Percentiles rank a stretch among this genome's conserved stretches.
Evolutionary conservation across 2,329 filamentous ascomycete species (phyloP).

Genomic region (Magnaporthiopsis poae): DNA sequence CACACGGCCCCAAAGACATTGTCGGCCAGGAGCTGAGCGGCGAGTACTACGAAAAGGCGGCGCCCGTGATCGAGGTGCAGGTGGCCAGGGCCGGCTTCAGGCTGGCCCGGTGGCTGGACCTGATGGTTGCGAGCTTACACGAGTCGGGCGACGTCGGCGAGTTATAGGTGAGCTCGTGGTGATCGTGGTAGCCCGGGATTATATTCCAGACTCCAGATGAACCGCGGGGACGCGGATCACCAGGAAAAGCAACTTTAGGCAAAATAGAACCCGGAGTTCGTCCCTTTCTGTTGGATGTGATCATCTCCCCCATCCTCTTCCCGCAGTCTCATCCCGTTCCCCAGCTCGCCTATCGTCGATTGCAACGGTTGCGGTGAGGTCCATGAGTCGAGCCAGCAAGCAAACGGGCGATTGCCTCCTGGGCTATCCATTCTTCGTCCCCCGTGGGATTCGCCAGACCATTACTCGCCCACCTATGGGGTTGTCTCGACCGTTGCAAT

Average conservation of each 20-base stretch:
- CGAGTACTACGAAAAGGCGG: slow-evolving; percentile 53
- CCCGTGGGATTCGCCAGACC: too few relatives aligned
- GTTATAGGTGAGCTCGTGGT: slow-evolving; percentile 17
- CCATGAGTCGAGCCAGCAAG: not conserved
- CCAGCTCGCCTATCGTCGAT: not conserved
- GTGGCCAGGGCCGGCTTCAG: slow-evolving; percentile 61
- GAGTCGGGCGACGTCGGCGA: slow-evolving; percentile 17
- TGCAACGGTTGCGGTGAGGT: not conserved
- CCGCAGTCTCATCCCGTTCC: not conserved
- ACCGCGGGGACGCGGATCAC: not conserved
- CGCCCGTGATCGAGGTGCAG: slow-evolving; percentile 55
- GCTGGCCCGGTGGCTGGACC: slow-evolving; percentile 57
- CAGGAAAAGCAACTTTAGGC: not conserved
- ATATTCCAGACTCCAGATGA: not conserved
- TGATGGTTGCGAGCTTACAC: slow-evolving; percentile 37
- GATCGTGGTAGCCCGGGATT: too few relatives aligned
- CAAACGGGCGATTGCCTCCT: not conserved
- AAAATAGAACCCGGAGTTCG: not conserved
- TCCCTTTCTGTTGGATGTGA: not conserved
- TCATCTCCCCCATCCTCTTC: not conserved
- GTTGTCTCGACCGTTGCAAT: too few relatives aligned
- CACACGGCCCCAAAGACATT: slow-evolving; percentile 49
- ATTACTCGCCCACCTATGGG: too few relatives aligned
- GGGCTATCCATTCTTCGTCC: too few relatives aligned
- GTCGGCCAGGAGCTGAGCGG: slow-evolving; percentile 50